Evolutionary conservation across 768 basidiomycete species (phyloP), one percentile per base, ranked within the genome.

Genomic region (Tricholoma flavovirens): DNA sequence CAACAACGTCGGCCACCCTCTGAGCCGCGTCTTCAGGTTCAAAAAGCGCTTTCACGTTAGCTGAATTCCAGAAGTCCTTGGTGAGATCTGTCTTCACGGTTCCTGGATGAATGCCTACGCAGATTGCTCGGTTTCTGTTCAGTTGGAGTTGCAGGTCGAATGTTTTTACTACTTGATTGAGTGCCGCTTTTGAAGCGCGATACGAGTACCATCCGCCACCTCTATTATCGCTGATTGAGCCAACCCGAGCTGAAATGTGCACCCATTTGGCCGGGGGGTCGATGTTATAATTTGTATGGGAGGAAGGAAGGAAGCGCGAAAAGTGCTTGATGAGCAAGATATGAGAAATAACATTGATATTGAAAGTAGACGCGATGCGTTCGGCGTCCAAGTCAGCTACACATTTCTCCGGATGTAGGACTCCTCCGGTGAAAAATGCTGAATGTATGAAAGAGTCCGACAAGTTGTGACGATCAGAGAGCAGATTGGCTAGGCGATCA

Each of bases 141-240:
- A 75, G 70, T 61, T 77, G 66, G 33, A 84, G 68, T 54, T 84
- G 75, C 49, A 78, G 59, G 65, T 86, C 81, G 60, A 83, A 83
- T 15, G 82, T 84, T 59, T 78, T 80, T 64, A 84, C 64, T n/a
- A 79, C 75, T 60, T 84, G 83, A 60, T 86, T 83, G 49, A 86
- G 76, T 50, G 83, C 82, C 0, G 83, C 78, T 65, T 84, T 84
- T 51, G 82, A 83, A 17, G 80, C 72, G 24, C 82, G 79, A 65
- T 84, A 84, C 30, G 81, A 83, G 63, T 79, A 84, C 83, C 83
- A 84, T 35, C 82, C 83, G 15, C 83, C 83, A 21, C 72, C 73
- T 22, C 67, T 69, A 63, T 84, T 86, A 62, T 86, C 83, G 17
- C 75, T 72, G 53, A 84, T 76, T 36, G 80, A 83, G 29, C 83